These are phyloP conservation scores for Globisporangium heterothallicum DNA, from an alignment of 352 stramenopile genomes.

Conservation along the genomic window DNA sequence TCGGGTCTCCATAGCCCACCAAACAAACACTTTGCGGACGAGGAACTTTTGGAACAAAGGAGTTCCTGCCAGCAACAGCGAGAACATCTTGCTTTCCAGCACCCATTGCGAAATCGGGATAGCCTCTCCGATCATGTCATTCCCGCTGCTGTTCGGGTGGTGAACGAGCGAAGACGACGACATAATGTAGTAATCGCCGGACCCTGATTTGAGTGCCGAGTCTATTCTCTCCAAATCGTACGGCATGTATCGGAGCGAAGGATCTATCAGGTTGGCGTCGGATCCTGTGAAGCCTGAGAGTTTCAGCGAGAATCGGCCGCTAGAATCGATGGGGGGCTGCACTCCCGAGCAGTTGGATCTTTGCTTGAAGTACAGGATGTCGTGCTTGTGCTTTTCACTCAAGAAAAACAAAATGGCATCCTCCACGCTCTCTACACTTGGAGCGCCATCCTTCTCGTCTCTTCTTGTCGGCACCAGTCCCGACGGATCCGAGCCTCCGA, in stretches of 20 bases:
- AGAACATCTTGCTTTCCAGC: slow-evolving; percentile 72
- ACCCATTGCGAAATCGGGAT: slow-evolving; percentile 68
- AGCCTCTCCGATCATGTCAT: slow-evolving; percentile 35
- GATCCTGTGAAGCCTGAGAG: slow-evolving; percentile 15
- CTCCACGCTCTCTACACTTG: slow-evolving; percentile 30
- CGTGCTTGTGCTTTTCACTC: slow-evolving; percentile 56
- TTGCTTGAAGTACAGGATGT: slow-evolving; percentile 64
- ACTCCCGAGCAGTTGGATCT: slow-evolving; percentile 11
- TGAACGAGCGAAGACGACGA: slow-evolving; percentile 53
- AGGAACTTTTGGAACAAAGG: slow-evolving; percentile 75
- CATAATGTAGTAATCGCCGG: slow-evolving; percentile 68
- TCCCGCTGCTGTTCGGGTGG: slow-evolving; percentile 34
- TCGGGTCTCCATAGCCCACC: slow-evolving; percentile 34
- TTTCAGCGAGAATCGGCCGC: slow-evolving; percentile 21
- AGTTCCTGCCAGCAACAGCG: slow-evolving; percentile 56
- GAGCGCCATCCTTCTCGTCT: background rate
- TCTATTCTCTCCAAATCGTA: slow-evolving; percentile 52
- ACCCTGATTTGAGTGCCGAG: slow-evolving; percentile 19
- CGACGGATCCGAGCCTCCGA: background rate
- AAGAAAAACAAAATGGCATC: slow-evolving; percentile 71
- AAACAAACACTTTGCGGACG: slow-evolving; percentile 45
- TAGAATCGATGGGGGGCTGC: slow-evolving; percentile 5
- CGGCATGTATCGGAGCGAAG: slow-evolving; percentile 35
- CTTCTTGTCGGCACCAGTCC: background rate
- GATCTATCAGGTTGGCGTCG: background rate